These are phyloP conservation scores for Bipolaris gigantea DNA, from an alignment of 2,329 filamentous ascomycete genomes.

Conservation along the genomic window DNA sequence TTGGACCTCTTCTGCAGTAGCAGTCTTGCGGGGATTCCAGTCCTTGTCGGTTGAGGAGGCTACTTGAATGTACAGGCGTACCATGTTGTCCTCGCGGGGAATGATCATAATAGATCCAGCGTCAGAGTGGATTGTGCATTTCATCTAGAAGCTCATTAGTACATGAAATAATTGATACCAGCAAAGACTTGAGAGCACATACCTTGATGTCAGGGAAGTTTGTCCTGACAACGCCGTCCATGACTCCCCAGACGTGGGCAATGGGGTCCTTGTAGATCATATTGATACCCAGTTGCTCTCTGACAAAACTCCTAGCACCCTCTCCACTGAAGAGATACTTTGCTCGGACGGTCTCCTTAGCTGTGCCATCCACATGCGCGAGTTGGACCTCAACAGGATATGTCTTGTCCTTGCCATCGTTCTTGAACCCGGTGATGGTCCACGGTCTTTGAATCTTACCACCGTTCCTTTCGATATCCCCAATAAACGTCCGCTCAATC, in stretches of 20 bases:
- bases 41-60: slow-evolving; percentile 64
- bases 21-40: slow-evolving; percentile 63
- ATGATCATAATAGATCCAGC: slow-evolving; percentile 67
- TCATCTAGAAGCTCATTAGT: slow-evolving; percentile 52
- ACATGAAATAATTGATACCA: not conserved
- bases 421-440: slow-evolving; percentile 64
- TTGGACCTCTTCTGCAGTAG: slow-evolving; percentile 62
- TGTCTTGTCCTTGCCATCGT: slow-evolving; percentile 61
- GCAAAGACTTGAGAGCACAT: slow-evolving; percentile 5
- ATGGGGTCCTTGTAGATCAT: slow-evolving; percentile 66
- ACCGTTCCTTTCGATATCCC: slow-evolving; percentile 63
- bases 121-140: slow-evolving; percentile 69
- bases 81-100: slow-evolving; percentile 57
- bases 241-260: slow-evolving; percentile 66
- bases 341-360: slow-evolving; percentile 64
- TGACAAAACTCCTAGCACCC: slow-evolving; percentile 62
- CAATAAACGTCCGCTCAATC: slow-evolving; percentile 64
- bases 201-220: slow-evolving; percentile 66
- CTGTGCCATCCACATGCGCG: slow-evolving; percentile 73
- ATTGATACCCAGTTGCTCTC: slow-evolving; percentile 67
- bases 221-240: slow-evolving; percentile 66
- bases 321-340: slow-evolving; percentile 67
- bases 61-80: slow-evolving; percentile 61
- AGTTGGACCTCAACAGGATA: slow-evolving; percentile 82
- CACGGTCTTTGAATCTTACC: slow-evolving; percentile 61